Evolutionary conservation across 495 filamentous ascomycete species (phyloP).

Genomic region (Lasiosphaeria hispida): DNA sequence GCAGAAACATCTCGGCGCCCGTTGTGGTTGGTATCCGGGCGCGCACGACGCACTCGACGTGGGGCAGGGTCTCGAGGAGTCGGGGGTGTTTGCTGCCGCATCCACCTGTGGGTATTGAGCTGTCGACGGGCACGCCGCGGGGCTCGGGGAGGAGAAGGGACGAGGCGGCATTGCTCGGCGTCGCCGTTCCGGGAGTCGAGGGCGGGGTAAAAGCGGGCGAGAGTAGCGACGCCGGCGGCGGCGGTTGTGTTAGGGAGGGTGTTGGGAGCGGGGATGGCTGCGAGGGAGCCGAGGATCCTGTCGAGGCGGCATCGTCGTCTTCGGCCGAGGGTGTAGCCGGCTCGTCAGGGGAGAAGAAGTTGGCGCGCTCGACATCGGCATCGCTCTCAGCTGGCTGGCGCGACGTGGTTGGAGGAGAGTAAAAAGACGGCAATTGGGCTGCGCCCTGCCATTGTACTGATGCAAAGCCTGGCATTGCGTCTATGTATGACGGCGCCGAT

Average conservation of each 20-base stretch:
- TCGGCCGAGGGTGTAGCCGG: slow-evolving; percentile 3
- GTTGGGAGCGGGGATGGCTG: neutral
- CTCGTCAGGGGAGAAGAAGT: slow-evolving; percentile 20
- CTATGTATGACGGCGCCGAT: neutral
- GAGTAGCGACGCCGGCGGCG: slow-evolving; percentile 51
- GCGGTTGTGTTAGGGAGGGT: slow-evolving; percentile 22
- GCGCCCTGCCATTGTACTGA: slow-evolving; percentile 27
- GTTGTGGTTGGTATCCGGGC: slow-evolving; percentile 83
- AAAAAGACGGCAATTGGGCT: slow-evolving; percentile 44
- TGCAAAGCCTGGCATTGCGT: slow-evolving; percentile 19
- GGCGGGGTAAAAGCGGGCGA: slow-evolving; percentile 80
- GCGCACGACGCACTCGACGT: slow-evolving; percentile 78
- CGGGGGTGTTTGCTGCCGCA: slow-evolving; percentile 59
- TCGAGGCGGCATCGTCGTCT: slow-evolving; percentile 3
- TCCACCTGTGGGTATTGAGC: slow-evolving; percentile 45
- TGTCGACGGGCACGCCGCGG: slow-evolving; percentile 55
- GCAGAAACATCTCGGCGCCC: slow-evolving; percentile 94
- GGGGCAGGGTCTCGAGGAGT: slow-evolving; percentile 65
- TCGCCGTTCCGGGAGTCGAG: slow-evolving; percentile 66
- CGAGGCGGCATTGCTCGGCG: slow-evolving; percentile 34
- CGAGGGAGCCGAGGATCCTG: slow-evolving; percentile 17
- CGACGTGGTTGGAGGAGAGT: slow-evolving; percentile 42
- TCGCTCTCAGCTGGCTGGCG: slow-evolving; percentile 18
- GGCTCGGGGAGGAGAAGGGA: slow-evolving; percentile 30
- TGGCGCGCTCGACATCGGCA: slow-evolving; percentile 18